Conservation (phyloP, 2,329 filamentous ascomycete species). For the Talaromyces islandicus region DNA sequence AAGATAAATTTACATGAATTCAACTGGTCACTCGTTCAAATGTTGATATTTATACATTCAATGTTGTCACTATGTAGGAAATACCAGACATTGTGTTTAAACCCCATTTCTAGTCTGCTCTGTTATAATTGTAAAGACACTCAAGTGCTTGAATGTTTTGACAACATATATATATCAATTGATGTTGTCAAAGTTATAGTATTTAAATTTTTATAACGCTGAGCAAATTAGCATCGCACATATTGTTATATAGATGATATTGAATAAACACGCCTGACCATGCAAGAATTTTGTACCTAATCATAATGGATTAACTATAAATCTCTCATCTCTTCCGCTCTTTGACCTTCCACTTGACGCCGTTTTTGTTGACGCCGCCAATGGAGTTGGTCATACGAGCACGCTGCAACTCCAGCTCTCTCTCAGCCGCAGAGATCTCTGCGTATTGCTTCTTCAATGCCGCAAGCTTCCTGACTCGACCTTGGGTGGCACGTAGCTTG, state of each 20-base stretch:
- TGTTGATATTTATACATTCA: too few species aligned
- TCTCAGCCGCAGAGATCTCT: slow-evolving; percentile 50
- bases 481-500: slow-evolving; percentile 45
- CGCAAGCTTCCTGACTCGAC: slow-evolving; percentile 44
- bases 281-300: neutral
- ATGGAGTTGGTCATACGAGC: slow-evolving; percentile 56
- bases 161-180: too few species aligned
- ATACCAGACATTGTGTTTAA: too few species aligned
- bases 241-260: neutral
- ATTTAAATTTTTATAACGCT: too few species aligned
- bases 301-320: neutral
- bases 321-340: slow-evolving; percentile 51
- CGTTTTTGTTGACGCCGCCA: slow-evolving; percentile 58
- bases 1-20: neutral
- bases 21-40: too few species aligned
- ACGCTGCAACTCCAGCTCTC: slow-evolving; percentile 53
- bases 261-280: neutral
- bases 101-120: too few species aligned
- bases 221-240: neutral
- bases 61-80: too few species aligned
- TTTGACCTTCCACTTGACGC: slow-evolving; percentile 58
- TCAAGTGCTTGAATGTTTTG: too few species aligned
- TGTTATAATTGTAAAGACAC: too few species aligned
- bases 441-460: slow-evolving; percentile 49
- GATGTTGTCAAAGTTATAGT: too few species aligned